These are phyloP conservation scores for Sporothrix luriei DNA, from an alignment of 2,329 filamentous ascomycete species.

Conservation along the genomic window DNA sequence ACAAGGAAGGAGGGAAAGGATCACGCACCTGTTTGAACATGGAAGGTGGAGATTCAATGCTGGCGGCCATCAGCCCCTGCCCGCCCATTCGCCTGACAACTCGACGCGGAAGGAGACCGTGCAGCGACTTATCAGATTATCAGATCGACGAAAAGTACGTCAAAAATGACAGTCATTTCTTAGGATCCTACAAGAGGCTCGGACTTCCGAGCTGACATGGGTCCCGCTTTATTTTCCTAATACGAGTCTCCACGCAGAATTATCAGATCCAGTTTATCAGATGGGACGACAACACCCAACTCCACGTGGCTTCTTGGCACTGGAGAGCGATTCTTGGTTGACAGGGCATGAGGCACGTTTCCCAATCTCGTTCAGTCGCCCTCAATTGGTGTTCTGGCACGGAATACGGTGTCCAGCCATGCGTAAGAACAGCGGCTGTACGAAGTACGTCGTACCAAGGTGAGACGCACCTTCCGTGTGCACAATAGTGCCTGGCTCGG, in stretches of 20 bases:
- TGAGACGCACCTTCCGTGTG: neutral
- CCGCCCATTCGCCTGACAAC: neutral
- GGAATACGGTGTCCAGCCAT: too few relatives aligned
- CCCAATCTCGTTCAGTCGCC: neutral
- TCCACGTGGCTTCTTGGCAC: conserved; percentile 23
- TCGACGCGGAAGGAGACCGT: neutral
- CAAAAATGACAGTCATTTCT: neutral
- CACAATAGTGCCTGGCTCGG: neutral
- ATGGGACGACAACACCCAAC: conserved; percentile 3
- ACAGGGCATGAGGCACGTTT: neutral
- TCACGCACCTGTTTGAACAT: neutral
- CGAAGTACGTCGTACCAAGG: neutral
- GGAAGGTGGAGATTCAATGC: neutral
- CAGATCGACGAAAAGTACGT: conserved; percentile 2
- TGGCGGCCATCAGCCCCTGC: neutral
- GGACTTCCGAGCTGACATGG: conserved; percentile 14
- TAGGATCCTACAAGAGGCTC: conserved; percentile 4
- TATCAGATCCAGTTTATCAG: conserved; percentile 33
- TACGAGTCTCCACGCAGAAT: conserved; percentile 23
- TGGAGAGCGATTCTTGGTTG: neutral
- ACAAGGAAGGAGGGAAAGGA: neutral
- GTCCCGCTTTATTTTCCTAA: neutral
- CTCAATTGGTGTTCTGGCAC: neutral
- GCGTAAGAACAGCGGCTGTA: neutral
- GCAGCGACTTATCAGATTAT: neutral